phyloP scores from a whole-genome alignment of 2,329 filamentous ascomycete genomes.

The Tolypocladium endophyticum region DNA sequence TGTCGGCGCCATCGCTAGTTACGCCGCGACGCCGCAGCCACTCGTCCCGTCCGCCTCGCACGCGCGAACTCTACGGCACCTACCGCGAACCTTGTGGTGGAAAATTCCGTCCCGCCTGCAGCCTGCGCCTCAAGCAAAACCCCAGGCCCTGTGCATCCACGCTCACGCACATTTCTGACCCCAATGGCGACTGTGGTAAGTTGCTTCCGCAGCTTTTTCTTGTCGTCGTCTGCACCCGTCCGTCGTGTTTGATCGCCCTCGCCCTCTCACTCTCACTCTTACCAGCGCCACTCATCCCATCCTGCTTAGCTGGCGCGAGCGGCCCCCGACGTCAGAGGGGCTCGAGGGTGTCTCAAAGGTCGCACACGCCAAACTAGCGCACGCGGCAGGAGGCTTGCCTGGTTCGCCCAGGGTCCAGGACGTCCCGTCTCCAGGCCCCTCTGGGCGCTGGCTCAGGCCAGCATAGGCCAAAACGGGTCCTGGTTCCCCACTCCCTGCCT shows the following conservation, averaged over 20 bases:
- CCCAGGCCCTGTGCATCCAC: not conserved
- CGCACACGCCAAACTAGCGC: slow-evolving; percentile 14
- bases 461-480: not conserved
- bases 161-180: not conserved
- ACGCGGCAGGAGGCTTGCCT: slow-evolving; percentile 13
- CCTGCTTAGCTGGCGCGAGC: not conserved
- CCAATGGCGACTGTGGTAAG: slow-evolving; percentile 28
- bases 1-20: not conserved
- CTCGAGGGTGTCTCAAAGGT: slow-evolving; percentile 22
- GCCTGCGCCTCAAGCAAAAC: not conserved
- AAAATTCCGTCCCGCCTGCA: not conserved
- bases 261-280: not conserved
- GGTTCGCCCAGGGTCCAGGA: slow-evolving; percentile 14
- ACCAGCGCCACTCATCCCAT: not conserved
- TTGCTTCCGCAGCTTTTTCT: slow-evolving; percentile 6
- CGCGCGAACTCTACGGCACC: not conserved
- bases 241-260: not conserved
- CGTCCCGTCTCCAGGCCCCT: not conserved
- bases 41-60: not conserved
- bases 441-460: not conserved
- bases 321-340: slow-evolving; percentile 23
- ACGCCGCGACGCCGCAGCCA: no score
- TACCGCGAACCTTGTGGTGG: not conserved
- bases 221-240: slow-evolving; percentile 1
- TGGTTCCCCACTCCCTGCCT: not conserved